phyloP scores from a whole-genome alignment of 176 grass and related monocot genomes.

The Secale cereale region DNA sequence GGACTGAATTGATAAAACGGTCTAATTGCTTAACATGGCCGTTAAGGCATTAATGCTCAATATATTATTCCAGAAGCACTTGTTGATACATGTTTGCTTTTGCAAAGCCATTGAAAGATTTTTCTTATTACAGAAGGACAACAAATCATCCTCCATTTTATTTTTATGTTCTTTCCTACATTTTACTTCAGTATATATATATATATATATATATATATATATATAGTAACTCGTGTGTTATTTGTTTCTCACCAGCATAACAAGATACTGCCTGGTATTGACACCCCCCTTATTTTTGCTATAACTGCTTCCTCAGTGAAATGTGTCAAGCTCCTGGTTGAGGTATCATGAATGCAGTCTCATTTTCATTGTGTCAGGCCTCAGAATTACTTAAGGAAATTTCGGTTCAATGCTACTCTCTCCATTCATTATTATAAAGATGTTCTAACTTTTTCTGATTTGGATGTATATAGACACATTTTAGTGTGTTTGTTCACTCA shows the following conservation, averaged over 20 bases:
- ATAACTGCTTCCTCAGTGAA: constrained; percentile 24
- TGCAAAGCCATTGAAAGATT: neutral
- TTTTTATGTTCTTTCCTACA: neutral
- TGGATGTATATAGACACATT: no score
- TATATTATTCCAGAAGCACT: neutral
- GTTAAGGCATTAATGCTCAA: neutral
- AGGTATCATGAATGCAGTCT: constrained; percentile 11
- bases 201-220: neutral
- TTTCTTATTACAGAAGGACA: neutral
- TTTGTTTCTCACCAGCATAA: constrained; percentile 8
- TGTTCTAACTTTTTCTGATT: no score
- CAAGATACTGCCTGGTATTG: constrained; percentile 2
- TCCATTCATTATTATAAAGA: no score
- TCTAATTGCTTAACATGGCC: neutral
- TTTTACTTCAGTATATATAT: neutral
- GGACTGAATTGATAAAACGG: neutral
- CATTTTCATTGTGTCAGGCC: neutral
- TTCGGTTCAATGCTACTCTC: neutral
- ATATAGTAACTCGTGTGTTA: neutral
- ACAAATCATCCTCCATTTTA: neutral
- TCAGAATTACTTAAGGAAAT: neutral
- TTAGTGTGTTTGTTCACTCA: no score
- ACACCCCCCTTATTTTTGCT: constrained; percentile 16
- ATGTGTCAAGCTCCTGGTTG: constrained; percentile 35
- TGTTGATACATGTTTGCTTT: neutral